phyloP scores from a whole-genome alignment of 352 stramenopile genomes.

The Phytopythium ostracodes region DNA sequence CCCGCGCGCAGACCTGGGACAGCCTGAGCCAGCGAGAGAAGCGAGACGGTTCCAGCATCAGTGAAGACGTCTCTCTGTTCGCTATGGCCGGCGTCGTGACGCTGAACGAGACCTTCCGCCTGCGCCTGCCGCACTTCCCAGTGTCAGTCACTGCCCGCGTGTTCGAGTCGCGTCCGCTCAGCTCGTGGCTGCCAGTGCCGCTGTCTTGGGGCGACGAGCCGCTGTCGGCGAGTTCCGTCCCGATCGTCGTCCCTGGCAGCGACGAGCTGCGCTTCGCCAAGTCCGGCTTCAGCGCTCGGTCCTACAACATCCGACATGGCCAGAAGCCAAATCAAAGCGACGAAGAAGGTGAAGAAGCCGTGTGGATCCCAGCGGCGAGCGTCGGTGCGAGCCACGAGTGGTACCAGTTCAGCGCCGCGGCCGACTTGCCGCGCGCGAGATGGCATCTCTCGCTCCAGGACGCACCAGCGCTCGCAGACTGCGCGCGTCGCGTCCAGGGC shows the following conservation, averaged over 20 bases:
- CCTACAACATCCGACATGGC: background rate
- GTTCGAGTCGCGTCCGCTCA: slow-evolving; percentile 34
- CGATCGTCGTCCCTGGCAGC: slow-evolving; percentile 47
- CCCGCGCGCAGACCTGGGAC: slow-evolving; percentile 18
- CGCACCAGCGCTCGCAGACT: slow-evolving; percentile 33
- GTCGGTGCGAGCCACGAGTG: slow-evolving; percentile 51
- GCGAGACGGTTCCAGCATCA: background rate
- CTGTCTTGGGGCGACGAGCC: slow-evolving; percentile 20
- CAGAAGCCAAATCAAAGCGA: too few relatives aligned
- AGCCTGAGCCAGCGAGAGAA: background rate
- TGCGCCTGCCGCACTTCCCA: slow-evolving; percentile 50
- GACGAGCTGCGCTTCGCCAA: background rate
- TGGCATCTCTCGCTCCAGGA: slow-evolving; percentile 69
- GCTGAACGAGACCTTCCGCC: slow-evolving; percentile 41
- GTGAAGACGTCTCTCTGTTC: background rate
- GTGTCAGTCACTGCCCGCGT: slow-evolving; percentile 39
- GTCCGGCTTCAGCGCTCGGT: background rate
- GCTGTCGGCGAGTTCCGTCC: slow-evolving; percentile 45
- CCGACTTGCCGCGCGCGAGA: slow-evolving; percentile 24
- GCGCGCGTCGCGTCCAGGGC: slow-evolving; percentile 39
- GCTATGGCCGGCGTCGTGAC: slow-evolving; percentile 25
- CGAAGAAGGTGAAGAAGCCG: background rate
- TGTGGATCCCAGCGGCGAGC: slow-evolving; percentile 30
- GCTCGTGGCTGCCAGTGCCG: slow-evolving; percentile 1
- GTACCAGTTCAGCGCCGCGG: slow-evolving; percentile 71